Base-by-base conservation (phyloP, 371 early-diverging fungal species). In the Haplosporangium sp. region DNA sequence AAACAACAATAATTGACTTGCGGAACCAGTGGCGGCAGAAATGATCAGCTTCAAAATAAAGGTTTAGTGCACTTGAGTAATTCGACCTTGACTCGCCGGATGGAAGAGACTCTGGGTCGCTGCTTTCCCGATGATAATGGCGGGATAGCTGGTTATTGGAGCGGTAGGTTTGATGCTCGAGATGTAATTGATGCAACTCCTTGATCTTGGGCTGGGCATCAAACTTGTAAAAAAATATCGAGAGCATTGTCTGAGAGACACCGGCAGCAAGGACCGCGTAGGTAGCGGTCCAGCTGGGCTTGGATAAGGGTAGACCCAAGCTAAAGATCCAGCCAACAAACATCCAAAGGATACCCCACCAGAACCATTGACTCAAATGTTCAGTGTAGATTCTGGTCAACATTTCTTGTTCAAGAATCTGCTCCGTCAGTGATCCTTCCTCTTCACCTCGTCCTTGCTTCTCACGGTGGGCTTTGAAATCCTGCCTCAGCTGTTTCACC, bases 231-330 rank as follows among this genome's bases (percentile, higher is more conserved):
- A 84, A 85, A 19, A 77, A 45, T 17, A 77, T 42, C 2, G 77
- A 63, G 19, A 87, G 57, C 47, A 71, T 61, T 34, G 71, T 69
- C 52, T 79, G 64, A 8, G 85, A 77, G 40, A 85, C 53, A 5
- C 77, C 85, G 0, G 82, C 74, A 42, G 77, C 60, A 19, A 84
- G 40, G 37, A 85, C 67, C 4, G 84, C 84, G 68, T 82, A 88
- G 2, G 83, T 82, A 1, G 86, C 86, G 0, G 87, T 87, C 88
- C 88, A 88, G n/a, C 86, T 74, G 17, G 77, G 72, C 69, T 88
- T 88, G 70, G 79, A 84, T 0, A 88, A 55, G 5, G 88, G 88
- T 9, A 88, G 69, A 17, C 81, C 72, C 34, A 77, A 45, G 35
- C 74, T 61, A 50, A 83, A 75, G 47, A 79, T 20, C 72, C 79